These are phyloP conservation scores for Neospora caninum DNA, from an alignment of 169 alveolate genomes.

Conservation along the genomic window DNA sequence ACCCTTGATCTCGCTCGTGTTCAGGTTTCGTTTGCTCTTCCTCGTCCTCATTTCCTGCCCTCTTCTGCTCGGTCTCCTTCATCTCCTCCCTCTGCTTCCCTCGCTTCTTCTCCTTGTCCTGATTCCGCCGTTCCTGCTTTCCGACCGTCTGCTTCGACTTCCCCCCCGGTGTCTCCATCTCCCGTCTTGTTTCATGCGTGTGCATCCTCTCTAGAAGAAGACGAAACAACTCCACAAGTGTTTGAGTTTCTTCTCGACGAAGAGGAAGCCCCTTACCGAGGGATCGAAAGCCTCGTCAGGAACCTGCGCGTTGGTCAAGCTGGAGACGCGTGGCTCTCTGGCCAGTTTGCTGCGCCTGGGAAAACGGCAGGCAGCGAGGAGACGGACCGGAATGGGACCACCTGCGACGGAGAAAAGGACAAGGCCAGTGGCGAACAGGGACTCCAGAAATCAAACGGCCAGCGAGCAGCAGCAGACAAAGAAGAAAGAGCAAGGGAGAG, in stretches of 20 bases:
- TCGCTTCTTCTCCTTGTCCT: neutral
- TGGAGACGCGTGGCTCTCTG: conserved; percentile 23
- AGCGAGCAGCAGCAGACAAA: neutral
- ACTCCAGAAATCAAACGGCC: neutral
- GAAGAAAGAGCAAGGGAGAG: neutral
- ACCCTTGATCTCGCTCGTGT: neutral
- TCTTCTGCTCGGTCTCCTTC: neutral
- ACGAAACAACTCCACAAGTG: neutral
- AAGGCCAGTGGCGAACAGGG: neutral
- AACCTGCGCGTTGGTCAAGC: conserved; percentile 9
- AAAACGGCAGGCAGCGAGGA: neutral
- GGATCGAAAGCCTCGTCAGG: neutral
- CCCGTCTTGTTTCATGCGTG: neutral
- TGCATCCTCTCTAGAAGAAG: neutral
- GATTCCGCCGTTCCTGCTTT: neutral
- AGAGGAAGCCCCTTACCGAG: conserved; percentile 2
- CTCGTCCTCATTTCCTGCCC: neutral
- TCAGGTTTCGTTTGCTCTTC: neutral
- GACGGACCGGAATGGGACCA: neutral
- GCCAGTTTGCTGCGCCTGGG: neutral
- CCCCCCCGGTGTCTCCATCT: neutral
- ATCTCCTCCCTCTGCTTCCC: neutral
- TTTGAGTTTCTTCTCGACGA: conserved; percentile 8
- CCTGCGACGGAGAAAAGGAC: neutral
- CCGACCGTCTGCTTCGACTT: neutral